Conservation (phyloP, 2,329 filamentous ascomycete genomes). For the Apiospora hydei region DNA sequence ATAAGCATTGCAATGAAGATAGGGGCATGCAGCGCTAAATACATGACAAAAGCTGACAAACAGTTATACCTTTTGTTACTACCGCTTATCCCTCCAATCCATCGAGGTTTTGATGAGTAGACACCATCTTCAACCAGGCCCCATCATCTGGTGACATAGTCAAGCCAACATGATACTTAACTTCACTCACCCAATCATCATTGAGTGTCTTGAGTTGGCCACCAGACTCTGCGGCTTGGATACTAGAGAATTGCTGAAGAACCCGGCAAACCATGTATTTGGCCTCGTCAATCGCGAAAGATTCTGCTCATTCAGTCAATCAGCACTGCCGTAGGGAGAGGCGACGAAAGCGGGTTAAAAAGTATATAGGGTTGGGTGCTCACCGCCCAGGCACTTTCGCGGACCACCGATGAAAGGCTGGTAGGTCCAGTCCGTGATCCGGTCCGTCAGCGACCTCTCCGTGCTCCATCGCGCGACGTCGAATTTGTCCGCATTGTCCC, state of each 20-base stretch:
- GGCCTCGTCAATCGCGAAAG: neutral
- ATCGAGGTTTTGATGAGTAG: neutral
- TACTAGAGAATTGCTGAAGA: neutral
- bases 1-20: too few species aligned
- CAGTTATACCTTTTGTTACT: too few species aligned
- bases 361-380: neutral
- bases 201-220: neutral
- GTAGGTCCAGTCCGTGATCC: slow-evolving; percentile 40
- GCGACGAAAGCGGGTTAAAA: neutral
- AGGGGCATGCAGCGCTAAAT: too few species aligned
- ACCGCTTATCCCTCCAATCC: too few species aligned
- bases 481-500: slow-evolving; percentile 28
- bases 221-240: neutral
- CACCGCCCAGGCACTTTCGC: slow-evolving; percentile 37
- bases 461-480: slow-evolving; percentile 29
- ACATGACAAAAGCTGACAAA: too few species aligned
- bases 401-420: slow-evolving; percentile 46
- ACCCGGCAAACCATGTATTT: neutral
- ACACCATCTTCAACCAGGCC: neutral
- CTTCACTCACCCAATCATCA: neutral
- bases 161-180: neutral
- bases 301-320: neutral
- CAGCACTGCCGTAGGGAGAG: neutral
- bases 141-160: neutral
- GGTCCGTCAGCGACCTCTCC: slow-evolving; percentile 16